phyloP scores from a whole-genome alignment of 768 basidiomycete genomes.

The Lepiota subincarnata region DNA sequence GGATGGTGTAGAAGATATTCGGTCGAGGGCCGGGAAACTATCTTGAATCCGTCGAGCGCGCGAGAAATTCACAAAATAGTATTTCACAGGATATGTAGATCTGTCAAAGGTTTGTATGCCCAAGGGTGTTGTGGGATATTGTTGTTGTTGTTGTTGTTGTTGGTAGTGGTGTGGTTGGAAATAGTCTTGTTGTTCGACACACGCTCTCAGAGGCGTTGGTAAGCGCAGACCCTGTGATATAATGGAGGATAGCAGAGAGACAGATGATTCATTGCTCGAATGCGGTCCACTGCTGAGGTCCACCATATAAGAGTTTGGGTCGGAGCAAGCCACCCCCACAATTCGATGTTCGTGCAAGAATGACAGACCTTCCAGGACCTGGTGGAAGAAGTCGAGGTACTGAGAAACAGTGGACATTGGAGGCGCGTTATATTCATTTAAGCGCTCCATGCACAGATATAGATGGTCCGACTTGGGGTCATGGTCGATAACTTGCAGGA shows the following conservation, averaged over 20 bases:
- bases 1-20: not conserved
- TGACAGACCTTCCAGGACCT: slow-evolving; percentile 45
- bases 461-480: slow-evolving; percentile 25
- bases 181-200: not conserved
- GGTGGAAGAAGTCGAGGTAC: slow-evolving; percentile 48
- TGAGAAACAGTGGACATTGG: slow-evolving; percentile 43
- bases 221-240: not conserved
- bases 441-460: slow-evolving; percentile 41
- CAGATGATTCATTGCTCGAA: slow-evolving; percentile 3
- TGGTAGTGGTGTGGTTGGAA: not conserved
- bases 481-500: slow-evolving; percentile 40
- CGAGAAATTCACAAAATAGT: slow-evolving; percentile 31
- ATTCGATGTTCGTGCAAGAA: slow-evolving; percentile 47
- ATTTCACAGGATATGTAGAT: slow-evolving; percentile 32
- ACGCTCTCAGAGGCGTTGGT: not conserved
- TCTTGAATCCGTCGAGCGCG: slow-evolving; percentile 17
- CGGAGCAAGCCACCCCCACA: slow-evolving; percentile 30
- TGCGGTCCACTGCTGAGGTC: slow-evolving; percentile 31
- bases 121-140: not conserved
- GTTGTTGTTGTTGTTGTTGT: slow-evolving; percentile 13
- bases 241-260: not conserved
- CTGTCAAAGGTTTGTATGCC: slow-evolving; percentile 28
- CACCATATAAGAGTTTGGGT: slow-evolving; percentile 37
- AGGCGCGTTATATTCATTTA: slow-evolving; percentile 41
- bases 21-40: not conserved